These are phyloP conservation scores for Zhuliangozyma blackwelliae DNA, from an alignment of 1,139 yeast species.

Conservation along the genomic window DNA sequence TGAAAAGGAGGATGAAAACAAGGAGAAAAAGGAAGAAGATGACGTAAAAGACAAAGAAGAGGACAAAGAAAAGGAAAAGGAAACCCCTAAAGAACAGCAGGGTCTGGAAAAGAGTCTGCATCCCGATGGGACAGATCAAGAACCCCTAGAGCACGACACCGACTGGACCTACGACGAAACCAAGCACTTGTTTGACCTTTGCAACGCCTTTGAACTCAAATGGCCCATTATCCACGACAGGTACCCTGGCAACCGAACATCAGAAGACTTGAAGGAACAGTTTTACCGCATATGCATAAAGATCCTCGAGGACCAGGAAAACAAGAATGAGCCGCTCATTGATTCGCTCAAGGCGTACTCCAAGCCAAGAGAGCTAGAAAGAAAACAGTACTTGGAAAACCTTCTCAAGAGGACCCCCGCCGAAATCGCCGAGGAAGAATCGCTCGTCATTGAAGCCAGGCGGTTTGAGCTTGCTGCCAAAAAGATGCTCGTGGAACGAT, in stretches of 20 bases:
- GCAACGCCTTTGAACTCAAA: conserved; percentile 70
- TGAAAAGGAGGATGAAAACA: conserved; percentile 3
- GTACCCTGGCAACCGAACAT: conserved; percentile 28
- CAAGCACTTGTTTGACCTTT: conserved; percentile 64
- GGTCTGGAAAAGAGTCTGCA: conserved; percentile 2
- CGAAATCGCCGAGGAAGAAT: conserved; percentile 96
- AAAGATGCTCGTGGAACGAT: conserved; percentile 80
- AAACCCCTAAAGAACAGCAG: conserved; percentile 1
- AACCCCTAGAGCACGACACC: conserved; percentile 1
- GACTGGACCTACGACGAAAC: conserved; percentile 81
- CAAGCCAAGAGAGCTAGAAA: conserved; percentile 62
- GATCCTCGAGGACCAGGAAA: conserved; percentile 43
- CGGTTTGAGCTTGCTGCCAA: conserved; percentile 91
- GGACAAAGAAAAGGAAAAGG: conserved; percentile 1
- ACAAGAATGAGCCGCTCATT: conserved; percentile 43
- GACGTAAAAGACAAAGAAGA: conserved; percentile 5
- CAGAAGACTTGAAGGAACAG: conserved; percentile 82
- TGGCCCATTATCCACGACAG: conserved; percentile 87
- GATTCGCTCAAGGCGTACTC: conserved; percentile 55
- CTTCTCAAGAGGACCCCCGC: conserved; percentile 85
- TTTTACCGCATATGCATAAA: conserved; percentile 53
- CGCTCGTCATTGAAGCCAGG: conserved; percentile 86
- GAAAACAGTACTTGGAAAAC: conserved; percentile 77
- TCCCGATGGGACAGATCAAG: neutral
- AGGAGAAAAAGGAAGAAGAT: conserved; percentile 2